Evolutionary conservation across 2,329 filamentous ascomycete genomes (phyloP).

Genomic region (Calonectria pseudoturangicola): DNA sequence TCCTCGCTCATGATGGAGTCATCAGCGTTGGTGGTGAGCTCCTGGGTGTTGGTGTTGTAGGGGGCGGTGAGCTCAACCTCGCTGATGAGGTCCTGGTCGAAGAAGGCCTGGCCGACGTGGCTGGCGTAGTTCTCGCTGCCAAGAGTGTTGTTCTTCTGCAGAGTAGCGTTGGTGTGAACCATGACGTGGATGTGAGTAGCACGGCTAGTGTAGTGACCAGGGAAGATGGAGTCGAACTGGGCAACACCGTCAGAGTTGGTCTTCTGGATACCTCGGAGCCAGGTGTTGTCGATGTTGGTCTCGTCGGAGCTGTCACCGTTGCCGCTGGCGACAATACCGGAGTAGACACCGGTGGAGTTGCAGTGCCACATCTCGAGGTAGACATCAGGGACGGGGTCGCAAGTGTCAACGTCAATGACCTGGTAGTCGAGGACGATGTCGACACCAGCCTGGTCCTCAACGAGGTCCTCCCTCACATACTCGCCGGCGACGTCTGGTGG

Average conservation of each 20-base stretch:
- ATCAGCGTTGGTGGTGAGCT: constrained; percentile 69
- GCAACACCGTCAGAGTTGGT: constrained; percentile 65
- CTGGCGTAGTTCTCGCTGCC: constrained; percentile 64
- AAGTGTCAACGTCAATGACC: constrained; percentile 66
- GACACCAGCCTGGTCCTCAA: constrained; percentile 64
- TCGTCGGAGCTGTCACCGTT: constrained; percentile 66
- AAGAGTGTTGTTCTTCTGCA: constrained; percentile 59
- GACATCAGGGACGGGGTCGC: constrained; percentile 63
- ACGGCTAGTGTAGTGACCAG: constrained; percentile 66
- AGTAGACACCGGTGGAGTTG: constrained; percentile 69
- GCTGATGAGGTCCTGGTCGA: constrained; percentile 74
- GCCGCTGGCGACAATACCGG: constrained; percentile 61
- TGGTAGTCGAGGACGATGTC: constrained; percentile 66
- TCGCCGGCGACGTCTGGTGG: constrained; percentile 57
- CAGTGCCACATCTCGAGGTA: constrained; percentile 69
- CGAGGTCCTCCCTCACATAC: constrained; percentile 60
- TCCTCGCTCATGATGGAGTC: constrained; percentile 69
- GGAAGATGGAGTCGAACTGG: constrained; percentile 65
- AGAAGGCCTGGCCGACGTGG: constrained; percentile 80
- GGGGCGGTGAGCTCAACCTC: constrained; percentile 69
- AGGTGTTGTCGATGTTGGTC: constrained; percentile 58
- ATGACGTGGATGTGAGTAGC: constrained; percentile 69
- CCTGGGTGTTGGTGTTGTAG: constrained; percentile 67
- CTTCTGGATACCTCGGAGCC: constrained; percentile 61
- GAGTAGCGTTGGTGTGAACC: constrained; percentile 61